These are phyloP conservation scores for Ogataea wickerhamii DNA, from an alignment of 805 yeast genomes.

Conservation along the genomic window DNA sequence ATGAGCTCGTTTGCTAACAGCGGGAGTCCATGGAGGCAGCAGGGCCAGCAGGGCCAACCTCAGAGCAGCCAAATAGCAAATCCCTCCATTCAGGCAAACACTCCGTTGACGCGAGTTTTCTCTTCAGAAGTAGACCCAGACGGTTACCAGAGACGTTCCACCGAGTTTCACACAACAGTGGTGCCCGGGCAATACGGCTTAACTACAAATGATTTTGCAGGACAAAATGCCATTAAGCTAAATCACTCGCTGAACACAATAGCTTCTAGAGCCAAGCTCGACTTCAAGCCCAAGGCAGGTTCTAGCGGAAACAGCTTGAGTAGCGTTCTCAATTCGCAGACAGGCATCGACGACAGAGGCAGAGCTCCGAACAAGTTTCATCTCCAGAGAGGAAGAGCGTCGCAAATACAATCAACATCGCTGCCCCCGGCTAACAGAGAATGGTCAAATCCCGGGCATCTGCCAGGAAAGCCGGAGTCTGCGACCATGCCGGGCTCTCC, in stretches of 20 bases:
- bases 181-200: slow-evolving; percentile 13
- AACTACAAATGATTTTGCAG: slow-evolving; percentile 21
- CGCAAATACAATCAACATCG: slow-evolving; percentile 21
- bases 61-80: slow-evolving; percentile 10
- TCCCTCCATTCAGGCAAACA: slow-evolving; percentile 5
- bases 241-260: slow-evolving; percentile 29
- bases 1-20: slow-evolving; percentile 11
- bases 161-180: slow-evolving; percentile 13
- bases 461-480: slow-evolving; percentile 8
- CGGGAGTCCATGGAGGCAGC: slow-evolving; percentile 5
- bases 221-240: slow-evolving; percentile 27
- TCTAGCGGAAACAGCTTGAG: slow-evolving; percentile 5
- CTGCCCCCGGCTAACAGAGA: slow-evolving; percentile 22
- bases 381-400: slow-evolving; percentile 13
- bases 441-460: slow-evolving; percentile 3
- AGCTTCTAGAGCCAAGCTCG: slow-evolving; percentile 23
- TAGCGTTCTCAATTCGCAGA: slow-evolving; percentile 15
- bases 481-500: neutral
- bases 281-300: slow-evolving; percentile 14
- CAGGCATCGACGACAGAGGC: slow-evolving; percentile 19
- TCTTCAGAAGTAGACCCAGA: slow-evolving; percentile 28
- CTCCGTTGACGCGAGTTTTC: slow-evolving; percentile 23
- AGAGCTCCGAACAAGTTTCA: slow-evolving; percentile 17
- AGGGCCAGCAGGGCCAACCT: slow-evolving; percentile 9
- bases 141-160: slow-evolving; percentile 20